Evolutionary conservation across 2,329 filamentous ascomycete genomes (phyloP), one percentile per base, ranked within the genome.

Genomic region (Verticillium nonalfalfae): DNA sequence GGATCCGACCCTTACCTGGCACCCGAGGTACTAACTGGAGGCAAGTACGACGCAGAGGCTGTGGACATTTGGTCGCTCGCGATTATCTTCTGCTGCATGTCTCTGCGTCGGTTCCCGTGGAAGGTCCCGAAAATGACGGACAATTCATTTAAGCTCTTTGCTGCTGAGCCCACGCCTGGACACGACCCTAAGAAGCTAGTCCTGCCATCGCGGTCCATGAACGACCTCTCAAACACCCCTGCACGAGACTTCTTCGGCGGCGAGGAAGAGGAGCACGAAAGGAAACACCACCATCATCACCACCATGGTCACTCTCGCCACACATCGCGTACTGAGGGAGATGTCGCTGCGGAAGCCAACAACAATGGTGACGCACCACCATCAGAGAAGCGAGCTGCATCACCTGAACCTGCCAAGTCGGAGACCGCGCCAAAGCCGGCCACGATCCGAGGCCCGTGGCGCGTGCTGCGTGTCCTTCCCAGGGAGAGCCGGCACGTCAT

Each of bases 71-170:
- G 95, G 95, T 99, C 95, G 11, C 81, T 99, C 63, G 95, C 94
- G 18, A 99, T 99, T 68, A 98, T 99, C 60, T 99, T 94, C 77
- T 98, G 95, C 76, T 99, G 95, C 79, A 99, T 99, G 95, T 95
- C 92, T 5, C 81, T 99, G 52, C 85, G 95, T 26, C 83, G 95
- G 39, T 99, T 99, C 71, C 95, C 95, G 0, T 99, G 95, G 95
- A 99, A 99, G 78, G 88, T 96, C 39, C 95, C 95, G 4, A 87
- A 93, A 50, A 79, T 93, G 73, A 91, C 91, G 3, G 95, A 99
- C 74, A 98, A 96, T 74, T 97, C 93, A 0, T 99, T 91, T 77
- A 93, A 94, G 70, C 84, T 99, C 1, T 99, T 99, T 72, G 88
- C 94, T 14, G 87, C 95, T 1, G 84, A 90, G 7, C 93, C 94